Base-by-base conservation (phyloP, 2,329 filamentous ascomycete genomes). In the Lachnellula suecica region DNA sequence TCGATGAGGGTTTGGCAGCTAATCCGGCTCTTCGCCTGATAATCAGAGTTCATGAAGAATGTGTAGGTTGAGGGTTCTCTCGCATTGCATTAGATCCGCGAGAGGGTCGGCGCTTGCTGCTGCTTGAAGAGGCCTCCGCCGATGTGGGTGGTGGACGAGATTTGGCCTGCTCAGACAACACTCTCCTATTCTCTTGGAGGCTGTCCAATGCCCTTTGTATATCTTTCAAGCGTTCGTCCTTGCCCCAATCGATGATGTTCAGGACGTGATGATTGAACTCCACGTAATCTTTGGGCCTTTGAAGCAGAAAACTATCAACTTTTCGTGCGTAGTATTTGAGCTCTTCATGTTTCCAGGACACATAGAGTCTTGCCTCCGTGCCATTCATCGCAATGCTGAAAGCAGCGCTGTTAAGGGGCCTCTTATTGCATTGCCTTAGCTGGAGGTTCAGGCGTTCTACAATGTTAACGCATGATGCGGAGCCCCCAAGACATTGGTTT, bases 181-280 rank as follows among this genome's bases (percentile, higher is more conserved):
- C 53, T 53, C 19, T 43, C 52, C 47, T 59, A 40, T 45, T 55
- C 53, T 61, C 57, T 44, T 65, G 54, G 27, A 64, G 60, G 23
- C 15, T 44, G 43, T 63, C 55, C 47, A 63, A 44, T 4, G 59
- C 52, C 2, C 53, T 23, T 17, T 51, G 58, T 41, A 72, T 68
- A 3, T 56, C 56, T 2, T 54, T 45, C n/a, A 72, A 50, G 4
- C 68, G 64, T 25, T 49, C 37, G 23, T 60, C 58, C 22, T 54
- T 62, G 0, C 68, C 69, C 68, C 68, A 71, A 43, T 71, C 68
- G 7, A 72, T 58, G n/a, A 72, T 71, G 38, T 71, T 72, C 7
- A 48, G 61, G 22, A 71, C 64, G 40, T 63, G 61, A 25, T 61
- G 67, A 46, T 66, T 64, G 43, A 74, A 69, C 7, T 64, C 53